Evolutionary conservation across 163 green algal species (phyloP), one percentile per base, ranked within the genome.

Genomic region (Prototheca cutis): DNA sequence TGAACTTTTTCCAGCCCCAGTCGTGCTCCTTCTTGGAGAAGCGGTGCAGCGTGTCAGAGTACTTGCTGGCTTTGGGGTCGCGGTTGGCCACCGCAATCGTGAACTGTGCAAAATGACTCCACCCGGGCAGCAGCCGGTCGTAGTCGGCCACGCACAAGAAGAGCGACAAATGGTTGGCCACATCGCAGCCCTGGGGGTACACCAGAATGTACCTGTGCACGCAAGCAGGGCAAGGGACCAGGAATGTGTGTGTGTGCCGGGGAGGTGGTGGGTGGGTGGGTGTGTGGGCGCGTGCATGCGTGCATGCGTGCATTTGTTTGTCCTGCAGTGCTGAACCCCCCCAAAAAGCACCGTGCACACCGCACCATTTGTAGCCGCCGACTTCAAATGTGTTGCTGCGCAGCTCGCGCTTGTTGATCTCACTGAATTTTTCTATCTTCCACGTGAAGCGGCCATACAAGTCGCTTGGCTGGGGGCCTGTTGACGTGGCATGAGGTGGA

Each of bases 1-100:
- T 98, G 78, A 97, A 98, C 78, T 97, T 97, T 77, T 98, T 98
- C 91, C 91, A 98, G 0, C 91, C 91, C 91, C 91, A 98, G 73
- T 98, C 91, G 70, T 98, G 91, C 80, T 98, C 91, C 80, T 98
- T 98, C 70, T 98, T 98, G 84, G 88, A 97, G 80, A 98, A 98
- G 24, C 91, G 81, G 76, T 98, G 91, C 68, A 98, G 75, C 17
- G 91, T 98, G 72, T 98, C 91, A 84, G 59, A 93, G 70, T 97
- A 98, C 68, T 98, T 98, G 36, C 76, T 90, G 73, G 96, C 96
- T 71, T 95, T 95, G 19, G 76, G 76, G 69, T 88, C 85, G 27
- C 53, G 88, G 80, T 97, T 96, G 10, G 95, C 88, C 25, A 97
- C 90, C 13, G 90, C 88, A 56, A 97, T 97, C 8, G 90, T 97